Base-by-base conservation (phyloP, 805 yeast species). In the Kodamaea hsintzibuensis region DNA sequence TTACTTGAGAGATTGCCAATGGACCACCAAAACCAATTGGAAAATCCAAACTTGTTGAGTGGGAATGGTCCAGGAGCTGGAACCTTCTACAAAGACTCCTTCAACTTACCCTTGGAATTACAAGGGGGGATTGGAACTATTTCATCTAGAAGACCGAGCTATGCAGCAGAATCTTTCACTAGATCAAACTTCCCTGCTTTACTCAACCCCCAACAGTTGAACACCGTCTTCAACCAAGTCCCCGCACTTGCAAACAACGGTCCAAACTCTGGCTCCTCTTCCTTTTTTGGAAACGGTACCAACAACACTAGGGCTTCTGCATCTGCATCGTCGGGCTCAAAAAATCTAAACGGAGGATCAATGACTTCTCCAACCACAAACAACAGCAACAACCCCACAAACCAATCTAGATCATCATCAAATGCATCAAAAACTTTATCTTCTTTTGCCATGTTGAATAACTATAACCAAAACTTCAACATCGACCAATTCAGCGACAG, bases 81-180 rank as follows among this genome's bases (percentile, higher is more conserved):
- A 5, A 25, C 49, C 47, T 54, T 53, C n/a, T 42, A 44, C 25
- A 54, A 51, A 46, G 76, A 76, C 57, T 51, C 74, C 42, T 81
- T 81, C 64, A 71, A 68, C 56, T 68, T 84, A 50, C 89, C 89
- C 0, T 53, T 72, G 5, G 88, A 84, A 59, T 72, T 84, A 39
- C 88, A 84, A 65, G 88, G 89, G 44, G 89, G 89, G 0, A 71
- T 84, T 2, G 82, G 82, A 27, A 82, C 74, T 53, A 83, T 85
- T 43, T 79, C 82, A 19, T 82, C 88, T 9, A 78, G 95, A 68
- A 79, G 95, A 68, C 91, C 92, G 12, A 81, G 87, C 51, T 87
- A 84, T 64, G 84, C 90, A 10, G 89, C 91, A 1, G 93, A 86
- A 62, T 71, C 80, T 2, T 74, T 82, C 55, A 80, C 84, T 22